A percentile compares a stretch with the other conserved stretches of the same genome.
Evolutionary conservation across 78 protist genomes (phyloP).

Genomic region (Cyanophora paradoxa): DNA sequence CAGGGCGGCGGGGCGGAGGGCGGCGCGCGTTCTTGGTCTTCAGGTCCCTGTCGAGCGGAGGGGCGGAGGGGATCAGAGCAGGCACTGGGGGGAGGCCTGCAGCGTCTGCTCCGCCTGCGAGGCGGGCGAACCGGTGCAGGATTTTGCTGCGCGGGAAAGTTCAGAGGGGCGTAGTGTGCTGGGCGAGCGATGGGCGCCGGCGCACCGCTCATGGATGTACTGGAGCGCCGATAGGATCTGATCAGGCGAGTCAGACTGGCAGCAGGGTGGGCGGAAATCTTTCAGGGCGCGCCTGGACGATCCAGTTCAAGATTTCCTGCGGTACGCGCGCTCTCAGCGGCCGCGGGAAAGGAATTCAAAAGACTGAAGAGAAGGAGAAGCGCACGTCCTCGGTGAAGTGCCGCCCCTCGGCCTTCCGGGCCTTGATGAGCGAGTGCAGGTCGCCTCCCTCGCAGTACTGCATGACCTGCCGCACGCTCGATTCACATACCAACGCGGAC

Average conservation of each 20-base stretch:
- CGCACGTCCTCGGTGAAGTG: neutral
- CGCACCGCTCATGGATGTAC: constrained; percentile 26
- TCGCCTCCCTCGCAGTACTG: constrained; percentile 43
- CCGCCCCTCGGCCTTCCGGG: neutral
- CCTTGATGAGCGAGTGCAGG: neutral
- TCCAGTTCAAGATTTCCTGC: neutral
- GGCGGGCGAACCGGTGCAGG: too few relatives aligned
- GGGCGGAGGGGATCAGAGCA: too few relatives aligned
- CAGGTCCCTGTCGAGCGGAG: too few relatives aligned
- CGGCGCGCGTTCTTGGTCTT: constrained; percentile 13
- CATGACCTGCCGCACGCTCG: constrained; percentile 4
- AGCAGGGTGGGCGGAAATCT: neutral
- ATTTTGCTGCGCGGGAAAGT: too few relatives aligned
- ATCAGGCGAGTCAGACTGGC: neutral
- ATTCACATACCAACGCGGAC: neutral
- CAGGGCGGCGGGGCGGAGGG: too few relatives aligned
- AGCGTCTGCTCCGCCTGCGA: too few relatives aligned
- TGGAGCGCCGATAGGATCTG: constrained; percentile 23
- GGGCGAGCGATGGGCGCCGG: too few relatives aligned
- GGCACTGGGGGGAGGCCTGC: too few relatives aligned
- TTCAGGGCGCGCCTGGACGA: neutral
- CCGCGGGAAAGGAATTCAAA: too few relatives aligned
- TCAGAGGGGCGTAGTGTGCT: too few relatives aligned
- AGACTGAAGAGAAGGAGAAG: too few relatives aligned
- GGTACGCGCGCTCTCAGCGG: too few relatives aligned